Evolutionary conservation across 148 eudicot genomes (phyloP).

Genomic region (Vaccinium macrocarpon): DNA sequence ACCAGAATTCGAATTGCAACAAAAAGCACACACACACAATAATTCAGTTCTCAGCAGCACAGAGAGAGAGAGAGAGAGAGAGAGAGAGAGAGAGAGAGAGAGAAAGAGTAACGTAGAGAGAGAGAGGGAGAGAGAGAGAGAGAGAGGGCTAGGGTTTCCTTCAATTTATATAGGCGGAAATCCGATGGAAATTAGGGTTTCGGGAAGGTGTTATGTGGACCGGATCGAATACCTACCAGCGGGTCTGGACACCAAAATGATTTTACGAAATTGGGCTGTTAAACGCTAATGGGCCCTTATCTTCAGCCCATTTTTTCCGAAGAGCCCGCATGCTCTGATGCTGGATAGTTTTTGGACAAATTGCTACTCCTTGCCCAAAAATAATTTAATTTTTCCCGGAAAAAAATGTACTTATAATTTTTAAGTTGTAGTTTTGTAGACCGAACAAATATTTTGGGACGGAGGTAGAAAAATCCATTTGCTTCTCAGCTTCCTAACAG

Average conservation of each 20-base stretch:
- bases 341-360: neutral
- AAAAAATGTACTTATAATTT: no score
- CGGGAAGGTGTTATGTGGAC: neutral
- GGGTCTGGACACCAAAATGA: neutral
- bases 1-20: neutral
- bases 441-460: no score
- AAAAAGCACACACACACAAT: no score
- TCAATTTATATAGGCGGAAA: neutral
- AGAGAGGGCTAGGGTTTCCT: neutral
- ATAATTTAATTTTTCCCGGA: no score
- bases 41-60: neutral
- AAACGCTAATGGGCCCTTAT: neutral
- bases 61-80: neutral
- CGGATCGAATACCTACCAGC: neutral
- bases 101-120: no score
- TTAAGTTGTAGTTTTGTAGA: no score
- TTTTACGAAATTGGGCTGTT: neutral
- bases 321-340: neutral
- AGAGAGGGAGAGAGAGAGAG: neutral
- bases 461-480: no score
- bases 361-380: neutral
- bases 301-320: neutral
- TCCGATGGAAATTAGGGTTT: neutral
- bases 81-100: neutral
- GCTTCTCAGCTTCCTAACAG: no score